A percentile compares a stretch with the other conserved stretches of the same genome.
Evolutionary conservation across 805 yeast genomes (phyloP).

Genomic region (Sugiyamaella americana): DNA sequence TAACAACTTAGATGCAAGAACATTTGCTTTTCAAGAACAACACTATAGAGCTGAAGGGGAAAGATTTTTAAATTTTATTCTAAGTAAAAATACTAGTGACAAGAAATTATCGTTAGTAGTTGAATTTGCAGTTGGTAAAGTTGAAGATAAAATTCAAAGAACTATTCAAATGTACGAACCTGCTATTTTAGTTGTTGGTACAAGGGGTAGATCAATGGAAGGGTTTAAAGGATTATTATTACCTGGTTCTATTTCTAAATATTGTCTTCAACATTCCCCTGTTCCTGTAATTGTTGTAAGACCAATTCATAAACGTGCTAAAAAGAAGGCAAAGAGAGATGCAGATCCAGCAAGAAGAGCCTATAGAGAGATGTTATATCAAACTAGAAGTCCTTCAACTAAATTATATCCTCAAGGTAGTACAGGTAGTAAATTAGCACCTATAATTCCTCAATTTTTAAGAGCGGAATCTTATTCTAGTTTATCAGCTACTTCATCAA

Average conservation of each 20-base stretch:
- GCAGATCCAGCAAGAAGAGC: constrained; percentile 29
- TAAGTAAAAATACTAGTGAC: constrained; percentile 31
- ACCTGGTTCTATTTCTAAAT: constrained; percentile 44
- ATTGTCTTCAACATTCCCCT: constrained; percentile 41
- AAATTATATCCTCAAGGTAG: constrained; percentile 16
- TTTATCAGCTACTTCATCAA: neutral
- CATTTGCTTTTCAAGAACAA: constrained; percentile 10
- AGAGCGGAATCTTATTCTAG: neutral
- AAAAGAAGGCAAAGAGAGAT: constrained; percentile 29
- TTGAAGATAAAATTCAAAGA: constrained; percentile 36
- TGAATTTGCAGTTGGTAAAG: constrained; percentile 42
- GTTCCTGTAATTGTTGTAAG: constrained; percentile 44
- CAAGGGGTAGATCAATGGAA: constrained; percentile 36
- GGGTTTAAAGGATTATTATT: constrained; percentile 37
- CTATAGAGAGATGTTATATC: constrained; percentile 11
- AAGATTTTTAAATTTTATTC: constrained; percentile 30
- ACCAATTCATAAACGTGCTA: constrained; percentile 33
- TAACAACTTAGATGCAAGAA: neutral
- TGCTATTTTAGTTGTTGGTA: constrained; percentile 41
- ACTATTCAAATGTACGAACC: constrained; percentile 44
- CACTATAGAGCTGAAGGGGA: constrained; percentile 35
- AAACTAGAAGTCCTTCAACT: neutral
- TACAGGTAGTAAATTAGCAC: constrained; percentile 12
- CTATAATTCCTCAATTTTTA: constrained; percentile 14
- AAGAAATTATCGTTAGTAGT: constrained; percentile 39